phyloP scores from a whole-genome alignment of 805 yeast genomes.

The Cyberlindnera euphorbiae region DNA sequence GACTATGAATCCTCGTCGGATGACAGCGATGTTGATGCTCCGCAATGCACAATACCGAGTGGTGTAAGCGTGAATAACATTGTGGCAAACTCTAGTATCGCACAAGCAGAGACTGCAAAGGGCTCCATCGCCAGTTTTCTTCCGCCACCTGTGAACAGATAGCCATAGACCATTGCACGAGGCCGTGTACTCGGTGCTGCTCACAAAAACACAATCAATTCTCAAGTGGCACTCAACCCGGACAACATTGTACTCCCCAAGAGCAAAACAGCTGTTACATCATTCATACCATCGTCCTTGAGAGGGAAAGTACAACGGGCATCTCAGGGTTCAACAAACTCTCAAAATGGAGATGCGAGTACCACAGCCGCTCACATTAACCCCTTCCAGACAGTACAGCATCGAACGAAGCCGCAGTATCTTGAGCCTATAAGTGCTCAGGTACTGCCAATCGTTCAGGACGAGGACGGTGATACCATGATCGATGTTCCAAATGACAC shows the following conservation, averaged over 20 bases:
- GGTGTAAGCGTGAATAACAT: not conserved
- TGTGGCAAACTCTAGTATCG: not conserved
- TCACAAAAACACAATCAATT: slow-evolving; percentile 12
- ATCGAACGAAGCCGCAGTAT: not conserved
- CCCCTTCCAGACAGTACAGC: slow-evolving; percentile 3
- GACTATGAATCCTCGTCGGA: slow-evolving; percentile 16
- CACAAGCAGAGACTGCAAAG: not conserved
- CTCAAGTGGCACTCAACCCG: slow-evolving; percentile 13
- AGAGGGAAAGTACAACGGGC: slow-evolving; percentile 10
- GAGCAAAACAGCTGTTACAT: slow-evolving; percentile 14
- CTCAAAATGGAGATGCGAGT: not conserved
- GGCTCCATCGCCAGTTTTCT: slow-evolving; percentile 23
- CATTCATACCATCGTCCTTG: slow-evolving; percentile 21
- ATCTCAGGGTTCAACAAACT: not conserved
- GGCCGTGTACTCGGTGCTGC: slow-evolving; percentile 17
- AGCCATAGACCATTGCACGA: slow-evolving; percentile 3
- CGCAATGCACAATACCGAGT: too few species aligned
- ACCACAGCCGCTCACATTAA: not conserved
- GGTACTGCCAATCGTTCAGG: not conserved
- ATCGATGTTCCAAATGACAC: not conserved
- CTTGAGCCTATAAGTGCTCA: slow-evolving; percentile 1
- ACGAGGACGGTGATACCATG: slow-evolving; percentile 4
- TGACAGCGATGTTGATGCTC: slow-evolving; percentile 10
- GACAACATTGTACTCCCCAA: slow-evolving; percentile 18
- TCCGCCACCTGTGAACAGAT: slow-evolving; percentile 22